Percentiles rank a stretch among this genome's conserved stretches.
phyloP scores from a whole-genome alignment of 495 filamentous ascomycete genomes.

The Aspergillus olivimuriae region DNA sequence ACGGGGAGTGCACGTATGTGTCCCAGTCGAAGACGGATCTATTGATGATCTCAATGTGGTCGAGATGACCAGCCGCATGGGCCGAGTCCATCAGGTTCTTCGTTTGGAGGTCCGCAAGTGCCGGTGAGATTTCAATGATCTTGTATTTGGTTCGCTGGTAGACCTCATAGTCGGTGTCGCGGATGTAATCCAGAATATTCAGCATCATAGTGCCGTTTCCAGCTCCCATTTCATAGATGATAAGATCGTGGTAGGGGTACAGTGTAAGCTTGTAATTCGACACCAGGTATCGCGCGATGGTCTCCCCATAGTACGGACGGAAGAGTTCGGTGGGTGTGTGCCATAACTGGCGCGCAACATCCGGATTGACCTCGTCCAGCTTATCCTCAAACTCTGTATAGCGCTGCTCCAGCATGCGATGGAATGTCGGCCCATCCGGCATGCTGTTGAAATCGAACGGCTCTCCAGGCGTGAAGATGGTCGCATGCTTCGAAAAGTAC shows the following conservation, averaged over 20 bases:
- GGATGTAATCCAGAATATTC: slow-evolving; percentile 96
- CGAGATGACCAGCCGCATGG: slow-evolving; percentile 63
- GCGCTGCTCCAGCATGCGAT: slow-evolving; percentile 62
- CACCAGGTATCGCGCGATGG: slow-evolving; percentile 88
- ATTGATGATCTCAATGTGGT: slow-evolving; percentile 90
- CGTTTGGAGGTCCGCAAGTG: slow-evolving; percentile 71
- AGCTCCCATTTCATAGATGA: slow-evolving; percentile 98
- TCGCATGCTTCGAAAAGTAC: slow-evolving; percentile 95
- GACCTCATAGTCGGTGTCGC: slow-evolving; percentile 79
- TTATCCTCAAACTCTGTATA: slow-evolving; percentile 88
- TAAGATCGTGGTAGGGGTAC: slow-evolving; percentile 93
- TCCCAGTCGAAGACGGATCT: slow-evolving; percentile 92
- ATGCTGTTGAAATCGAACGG: slow-evolving; percentile 88
- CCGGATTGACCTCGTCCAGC: slow-evolving; percentile 61
- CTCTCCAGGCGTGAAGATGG: slow-evolving; percentile 88
- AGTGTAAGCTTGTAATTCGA: slow-evolving; percentile 91
- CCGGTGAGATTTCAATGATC: slow-evolving; percentile 87
- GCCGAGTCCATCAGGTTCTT: slow-evolving; percentile 59
- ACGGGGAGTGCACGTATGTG: slow-evolving; percentile 74
- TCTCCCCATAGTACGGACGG: slow-evolving; percentile 92
- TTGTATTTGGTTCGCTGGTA: slow-evolving; percentile 92
- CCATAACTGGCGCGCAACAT: slow-evolving; percentile 88
- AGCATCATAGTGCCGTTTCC: slow-evolving; percentile 97
- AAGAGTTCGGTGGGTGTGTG: slow-evolving; percentile 98
- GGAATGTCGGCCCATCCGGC: slow-evolving; percentile 76